Evolutionary conservation across 129 eudicot genomes (phyloP), one percentile per base, ranked within the genome.

Genomic region (Lactuca sativa): DNA sequence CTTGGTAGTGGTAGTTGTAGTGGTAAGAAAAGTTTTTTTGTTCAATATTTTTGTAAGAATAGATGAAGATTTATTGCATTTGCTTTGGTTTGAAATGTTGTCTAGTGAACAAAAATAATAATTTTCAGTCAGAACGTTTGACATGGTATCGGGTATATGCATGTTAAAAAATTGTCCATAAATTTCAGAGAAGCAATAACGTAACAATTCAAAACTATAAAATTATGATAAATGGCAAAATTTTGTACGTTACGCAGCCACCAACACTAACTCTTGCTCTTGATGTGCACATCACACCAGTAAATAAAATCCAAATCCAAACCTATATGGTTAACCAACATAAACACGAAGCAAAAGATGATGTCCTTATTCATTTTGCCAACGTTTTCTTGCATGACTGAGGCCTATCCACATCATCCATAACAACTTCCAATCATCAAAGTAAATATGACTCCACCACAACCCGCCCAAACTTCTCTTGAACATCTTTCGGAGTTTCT

Each of bases 381-480:
- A 60, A 17, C 18, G 38, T 52, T 60, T 51, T 51, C 49, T 47
- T 21, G 38, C 14, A 25, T 25, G 30, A 25, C 30, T 34, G 15
- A n/a, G 38, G 21, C 8, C 9, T 40, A 40, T 61, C 62, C 53
- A 51, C 14, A 17, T 41, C 57, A 59, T 44, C 30, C 65, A 48
- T 18, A 7, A 38, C 41, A 31, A 31, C 31, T 57, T 58, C 49
- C 18, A 67, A 54, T 51, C 52, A 77, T 87, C 74, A 91, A 52
- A 93, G 81, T 79, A 93, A 75, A 77, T 93, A 85, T 21, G 98
- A 89, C 73, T 86, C 95, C 16, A 83, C 98, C 14, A 93, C 98
- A 63, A 92, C 88, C 71, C 98, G 82, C 34, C 98, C 96, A 58
- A 92, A 92, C 86, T 92, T 92, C 83, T 92, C 88, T 78, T 92